Base-by-base conservation (phyloP, 2,329 filamentous ascomycete species). In the Fusarium incarnatum region DNA sequence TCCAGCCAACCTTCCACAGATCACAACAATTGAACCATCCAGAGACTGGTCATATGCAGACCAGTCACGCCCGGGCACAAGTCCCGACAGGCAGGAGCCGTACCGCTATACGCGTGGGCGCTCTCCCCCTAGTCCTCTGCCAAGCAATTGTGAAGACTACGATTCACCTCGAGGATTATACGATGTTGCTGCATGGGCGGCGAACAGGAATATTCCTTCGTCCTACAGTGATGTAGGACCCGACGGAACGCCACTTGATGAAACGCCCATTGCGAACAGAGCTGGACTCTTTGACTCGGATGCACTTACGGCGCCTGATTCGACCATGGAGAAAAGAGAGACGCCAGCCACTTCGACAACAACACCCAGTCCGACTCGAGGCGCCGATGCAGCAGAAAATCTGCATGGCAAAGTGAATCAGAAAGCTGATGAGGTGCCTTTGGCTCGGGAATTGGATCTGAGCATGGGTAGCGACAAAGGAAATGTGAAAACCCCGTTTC, bases 111-210 rank as follows among this genome's bases (percentile, higher is more conserved):
- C 79, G 13, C 80, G 86, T 46, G 86, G 86, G 8, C 82, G 86
- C 30, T 88, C 86, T 25, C 86, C 86, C 2, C 85, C 86, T 1
- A 87, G 85, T 42, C 84, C 84, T 15, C 74, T 83, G 37, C 83
- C 84, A 22, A 84, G 81, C 62, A 80, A 84, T 63, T 77, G 78
- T 55, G 83, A 80, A 48, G 74, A 76, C 48, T 78, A 77, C 61
- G 78, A 80, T 27, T 74, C 77, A 22, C 73, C 77, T 25, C 69
- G 73, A 37, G 65, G 72, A 5, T 59, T 69, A 6, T 74, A 76
- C n/a, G 72, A 76, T 45, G 70, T 76, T n/a, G 76, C 80, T 22
- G 77, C 75, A 2, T 82, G 80, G 79, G 80, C 81, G 18, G 77
- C 79, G 18, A 82, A 81, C 42, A 75, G 74, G 54, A 76, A 80